Percentiles rank a stretch among this genome's conserved stretches.
These are phyloP conservation scores for Pythium apleroticum DNA, from an alignment of 352 stramenopile species.

Conservation along the genomic window DNA sequence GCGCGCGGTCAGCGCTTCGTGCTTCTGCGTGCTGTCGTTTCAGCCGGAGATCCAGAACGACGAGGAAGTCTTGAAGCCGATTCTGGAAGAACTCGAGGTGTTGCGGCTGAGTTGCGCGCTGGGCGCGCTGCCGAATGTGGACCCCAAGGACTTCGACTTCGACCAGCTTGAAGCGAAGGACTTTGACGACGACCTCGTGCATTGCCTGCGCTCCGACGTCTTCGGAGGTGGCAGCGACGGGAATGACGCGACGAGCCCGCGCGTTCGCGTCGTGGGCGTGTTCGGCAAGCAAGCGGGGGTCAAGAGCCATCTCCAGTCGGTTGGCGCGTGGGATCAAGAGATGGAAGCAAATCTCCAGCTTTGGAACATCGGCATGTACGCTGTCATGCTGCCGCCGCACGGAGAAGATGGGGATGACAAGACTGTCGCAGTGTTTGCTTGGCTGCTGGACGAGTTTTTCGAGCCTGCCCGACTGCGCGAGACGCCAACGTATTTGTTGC, in stretches of 20 bases:
- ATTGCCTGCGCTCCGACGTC: conserved; percentile 53
- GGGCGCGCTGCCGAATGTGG: conserved; percentile 45
- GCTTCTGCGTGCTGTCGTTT: conserved; percentile 59
- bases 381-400: conserved; percentile 25
- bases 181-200: conserved; percentile 63
- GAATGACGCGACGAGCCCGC: background rate
- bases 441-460: conserved; percentile 54
- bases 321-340: conserved; percentile 47
- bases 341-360: conserved; percentile 35
- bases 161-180: conserved; percentile 50
- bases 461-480: conserved; percentile 41
- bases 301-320: conserved; percentile 36
- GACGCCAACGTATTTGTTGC: conserved; percentile 69
- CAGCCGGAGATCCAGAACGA: conserved; percentile 58
- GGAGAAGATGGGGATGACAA: background rate
- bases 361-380: conserved; percentile 60
- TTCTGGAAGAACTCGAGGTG: conserved; percentile 66
- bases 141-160: conserved; percentile 48
- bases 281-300: conserved; percentile 66
- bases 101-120: conserved; percentile 61
- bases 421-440: conserved; percentile 57
- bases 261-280: conserved; percentile 41
- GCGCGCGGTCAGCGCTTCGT: conserved; percentile 15
- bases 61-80: conserved; percentile 66
- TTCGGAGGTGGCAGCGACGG: conserved; percentile 32